Conservation (phyloP, 176 grass and related monocot species). For the Ampelocalamus luodianensis region DNA sequence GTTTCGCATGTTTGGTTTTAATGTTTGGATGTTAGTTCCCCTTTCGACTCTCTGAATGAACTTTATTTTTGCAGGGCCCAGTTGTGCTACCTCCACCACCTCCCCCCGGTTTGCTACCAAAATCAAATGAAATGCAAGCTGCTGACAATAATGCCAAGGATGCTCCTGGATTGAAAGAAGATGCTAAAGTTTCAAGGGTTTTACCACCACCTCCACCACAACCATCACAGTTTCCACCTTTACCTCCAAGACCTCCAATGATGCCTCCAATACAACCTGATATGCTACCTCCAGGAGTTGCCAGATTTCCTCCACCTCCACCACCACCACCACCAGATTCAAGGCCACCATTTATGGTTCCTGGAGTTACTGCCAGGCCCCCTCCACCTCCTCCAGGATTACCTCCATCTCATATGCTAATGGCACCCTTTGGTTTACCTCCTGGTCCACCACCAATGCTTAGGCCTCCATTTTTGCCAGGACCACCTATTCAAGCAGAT, state of each 20-base stretch:
- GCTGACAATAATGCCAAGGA: slow-evolving; percentile 44
- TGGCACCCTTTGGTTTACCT: slow-evolving; percentile 70
- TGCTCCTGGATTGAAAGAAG: slow-evolving; percentile 49
- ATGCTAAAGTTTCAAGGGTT: slow-evolving; percentile 41
- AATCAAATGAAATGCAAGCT: slow-evolving; percentile 53
- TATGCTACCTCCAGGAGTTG: slow-evolving; percentile 67
- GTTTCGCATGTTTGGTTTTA: slow-evolving; percentile 11
- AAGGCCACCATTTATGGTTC: slow-evolving; percentile 62
- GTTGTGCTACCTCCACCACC: slow-evolving; percentile 70
- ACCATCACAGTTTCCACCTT: slow-evolving; percentile 55
- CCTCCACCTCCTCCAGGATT: slow-evolving; percentile 79
- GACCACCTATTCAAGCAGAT: slow-evolving; percentile 55
- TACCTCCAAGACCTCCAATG: slow-evolving; percentile 65
- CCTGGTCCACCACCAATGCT: slow-evolving; percentile 72
- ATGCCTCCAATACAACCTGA: slow-evolving; percentile 64
- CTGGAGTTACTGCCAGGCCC: slow-evolving; percentile 65
- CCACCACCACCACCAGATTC: slow-evolving; percentile 74
- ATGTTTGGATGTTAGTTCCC: slow-evolving; percentile 33
- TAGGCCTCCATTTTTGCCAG: slow-evolving; percentile 57
- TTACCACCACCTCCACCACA: slow-evolving; percentile 51
- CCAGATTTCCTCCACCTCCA: slow-evolving; percentile 81
- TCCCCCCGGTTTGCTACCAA: slow-evolving; percentile 64
- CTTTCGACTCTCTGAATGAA: slow-evolving; percentile 40
- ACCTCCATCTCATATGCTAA: slow-evolving; percentile 61
- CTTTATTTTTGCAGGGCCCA: slow-evolving; percentile 51